Base-by-base conservation (phyloP, 176 grass and related monocot genomes). In the Phragmites australis region DNA sequence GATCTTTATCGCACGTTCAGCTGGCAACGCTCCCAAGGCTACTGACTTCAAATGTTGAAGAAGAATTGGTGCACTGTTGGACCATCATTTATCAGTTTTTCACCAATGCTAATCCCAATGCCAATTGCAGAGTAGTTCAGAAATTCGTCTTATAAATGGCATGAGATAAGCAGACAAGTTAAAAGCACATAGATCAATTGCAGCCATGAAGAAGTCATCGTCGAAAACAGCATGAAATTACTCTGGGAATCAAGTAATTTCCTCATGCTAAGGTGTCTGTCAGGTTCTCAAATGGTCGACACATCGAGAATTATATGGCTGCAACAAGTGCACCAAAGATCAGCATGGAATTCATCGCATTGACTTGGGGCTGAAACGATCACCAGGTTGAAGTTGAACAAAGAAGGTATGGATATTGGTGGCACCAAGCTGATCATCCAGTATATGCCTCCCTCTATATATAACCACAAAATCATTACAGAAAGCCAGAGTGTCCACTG, bases 81-180 rank as follows among this genome's bases (percentile, higher is more conserved):
- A 77, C n/a, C 34, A 37, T 5, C 34, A 86, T 63, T 53, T 9
- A 44, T 81, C 16, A 70, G 83, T 63, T 53, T 9, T 37, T 81
- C 16, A 70, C 67, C 47, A 22, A 27, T 10, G 64, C 34, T 37
- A 27, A 17, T 49, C 43, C 81, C 39, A 37, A 61, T 65, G 77
- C 63, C 31, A 47, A 67, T 27, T 21, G 30, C 31, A 49, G 25
- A 80, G 16, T 45, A 31, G 83, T 86, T 8, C 79, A 87, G 40
- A 81, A 83, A 49, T 82, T 88, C 29, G 34, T 77, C 37, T 47
- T 86, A 43, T 92, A 69, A 69, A 52, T 62, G 70, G 47, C 19
- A 67, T 61, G 14, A 46, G 21, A 45, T 6, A n/a, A 6, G 39
- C 64, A 86, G 59, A 71, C 79, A 34, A 65, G 55, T 4, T 37